Evolutionary conservation across 371 early-diverging fungal species (phyloP), one percentile per base, ranked within the genome.

Genomic region (Mortierella sp.): DNA sequence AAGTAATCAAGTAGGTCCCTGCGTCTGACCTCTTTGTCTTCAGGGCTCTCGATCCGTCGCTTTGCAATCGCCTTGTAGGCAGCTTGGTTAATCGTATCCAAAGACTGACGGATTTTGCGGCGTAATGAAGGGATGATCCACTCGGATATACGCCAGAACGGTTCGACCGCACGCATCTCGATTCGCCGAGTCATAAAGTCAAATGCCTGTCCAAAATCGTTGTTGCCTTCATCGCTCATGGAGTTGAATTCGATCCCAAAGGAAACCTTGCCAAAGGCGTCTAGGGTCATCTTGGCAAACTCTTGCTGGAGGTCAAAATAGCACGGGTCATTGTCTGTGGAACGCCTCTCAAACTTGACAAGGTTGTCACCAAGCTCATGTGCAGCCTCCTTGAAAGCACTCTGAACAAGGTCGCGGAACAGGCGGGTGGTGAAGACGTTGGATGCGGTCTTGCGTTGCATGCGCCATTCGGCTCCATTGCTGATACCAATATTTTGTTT

Each of bases 401-500:
- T 61, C 3, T 60, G 56, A 22, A 65, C 65, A n/a, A n/a, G n/a
- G n/a, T 90, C 88, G 55, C 88, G 81, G 50, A 86, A 90, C 55
- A 88, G 88, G 57, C 82, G 82, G 51, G 86, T 86, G 50, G 81
- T 87, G 65, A 91, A 90, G 29, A 91, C 85, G 45, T 80, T 78
- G 54, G 81, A 71, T 9, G 88, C 87, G 2, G 84, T 70, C 66
- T 90, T 91, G 24, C 92, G 79, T 41, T 88, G 88, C 25, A 62
- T 80, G 39, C 71, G 81, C 90, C 90, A 89, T 0, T 79, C 46
- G 21, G 84, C 83, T 14, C 91, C 90, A 52, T 91, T 88, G 1
- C 82, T 66, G 60, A 79, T 82, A 64, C 91, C 89, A 50, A 92
- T 91, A 43, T 91, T 54, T n/a, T n/a, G n/a, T n/a, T n/a, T n/a